Percentiles rank a stretch among this genome's conserved stretches.
Conservation (phyloP, 805 yeast genomes). For the Blastobotrys terrestris region DNA sequence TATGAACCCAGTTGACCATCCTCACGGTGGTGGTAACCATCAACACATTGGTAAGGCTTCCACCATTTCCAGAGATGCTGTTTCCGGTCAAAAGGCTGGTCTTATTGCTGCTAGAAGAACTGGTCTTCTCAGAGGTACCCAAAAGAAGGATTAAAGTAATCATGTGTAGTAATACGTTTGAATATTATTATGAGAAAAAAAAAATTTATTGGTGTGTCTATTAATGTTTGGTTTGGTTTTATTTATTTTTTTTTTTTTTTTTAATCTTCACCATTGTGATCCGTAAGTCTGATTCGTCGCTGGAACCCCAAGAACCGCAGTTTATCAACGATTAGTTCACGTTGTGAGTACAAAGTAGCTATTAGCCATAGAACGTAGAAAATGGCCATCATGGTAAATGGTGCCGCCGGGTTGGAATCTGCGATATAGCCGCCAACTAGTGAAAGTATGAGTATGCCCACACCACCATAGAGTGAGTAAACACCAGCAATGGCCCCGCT, state of each 20-base stretch:
- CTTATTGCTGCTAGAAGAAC: slow-evolving; percentile 99
- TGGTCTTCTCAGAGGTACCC: slow-evolving; percentile 99
- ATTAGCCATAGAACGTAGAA: slow-evolving; percentile 29
- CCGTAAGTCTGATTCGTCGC: neutral
- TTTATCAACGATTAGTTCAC: neutral
- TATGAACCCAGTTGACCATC: slow-evolving; percentile 99
- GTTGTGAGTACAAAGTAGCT: neutral
- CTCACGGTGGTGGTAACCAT: slow-evolving; percentile 99
- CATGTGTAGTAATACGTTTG: neutral
- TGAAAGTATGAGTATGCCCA: slow-evolving; percentile 56
- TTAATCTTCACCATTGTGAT: neutral
- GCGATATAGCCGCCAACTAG: slow-evolving; percentile 58
- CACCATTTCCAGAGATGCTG: slow-evolving; percentile 98
- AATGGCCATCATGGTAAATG: slow-evolving; percentile 48
- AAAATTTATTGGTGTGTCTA: neutral
- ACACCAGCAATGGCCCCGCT: slow-evolving; percentile 67
- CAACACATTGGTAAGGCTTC: slow-evolving; percentile 99
- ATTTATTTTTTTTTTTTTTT: neutral
- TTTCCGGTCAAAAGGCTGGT: slow-evolving; percentile 99
- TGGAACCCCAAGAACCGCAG: neutral
- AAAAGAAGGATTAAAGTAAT: slow-evolving; percentile 66
- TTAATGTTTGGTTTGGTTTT: neutral
- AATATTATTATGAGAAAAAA: neutral
- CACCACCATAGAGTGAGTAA: slow-evolving; percentile 60
- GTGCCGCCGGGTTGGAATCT: slow-evolving; percentile 51